Base-by-base conservation (phyloP, 1,139 yeast genomes). In the Taphrina sp. region DNA sequence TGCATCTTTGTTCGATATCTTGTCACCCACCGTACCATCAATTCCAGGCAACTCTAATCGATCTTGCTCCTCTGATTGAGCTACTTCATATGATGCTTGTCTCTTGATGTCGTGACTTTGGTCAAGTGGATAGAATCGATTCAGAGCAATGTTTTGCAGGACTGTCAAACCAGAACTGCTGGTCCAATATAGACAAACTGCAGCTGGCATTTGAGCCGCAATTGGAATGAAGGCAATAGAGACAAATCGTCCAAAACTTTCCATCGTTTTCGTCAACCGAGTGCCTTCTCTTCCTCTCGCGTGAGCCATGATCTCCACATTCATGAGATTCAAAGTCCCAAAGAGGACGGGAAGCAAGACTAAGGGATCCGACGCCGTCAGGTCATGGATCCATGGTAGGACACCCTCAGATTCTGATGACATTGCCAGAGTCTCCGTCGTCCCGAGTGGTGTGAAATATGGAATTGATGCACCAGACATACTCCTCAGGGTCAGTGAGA, bases 181-280 rank as follows among this genome's bases (percentile, higher is more conserved):
- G 31, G 26, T 20, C 54, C 54, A 49, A 35, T 49, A 49, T 5
- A 49, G 46, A 39, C 54, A 49, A 14, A 49, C 14, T n/a, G 54
- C 54, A 8, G 54, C 54, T 3, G 54, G 54, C 54, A 49, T 49
- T 23, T 49, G 54, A 4, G 46, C 54, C 3, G 54, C 54, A 7
- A 49, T 39, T 2, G 45, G 46, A 3, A 49, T 49, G 29, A 49
- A 26, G 12, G 19, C 33, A 22, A 49, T 23, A 29, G 39, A 34
- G 12, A 49, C 44, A 12, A 49, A 3, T n/a, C 46, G 33, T n/a
- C n/a, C n/a, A n/a, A n/a, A n/a, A n/a, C n/a, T n/a, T n/a, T n/a
- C n/a, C 54, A 49, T 38, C 24, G 31, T 38, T 12, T 37, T 10
- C 39, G 23, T 39, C 10, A 49, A 23, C 39, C 23, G 34, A 3